A percentile compares a stretch with the other conserved stretches of the same genome.
phyloP scores from a whole-genome alignment of 768 basidiomycete genomes.

The Dendrothele bispora region DNA sequence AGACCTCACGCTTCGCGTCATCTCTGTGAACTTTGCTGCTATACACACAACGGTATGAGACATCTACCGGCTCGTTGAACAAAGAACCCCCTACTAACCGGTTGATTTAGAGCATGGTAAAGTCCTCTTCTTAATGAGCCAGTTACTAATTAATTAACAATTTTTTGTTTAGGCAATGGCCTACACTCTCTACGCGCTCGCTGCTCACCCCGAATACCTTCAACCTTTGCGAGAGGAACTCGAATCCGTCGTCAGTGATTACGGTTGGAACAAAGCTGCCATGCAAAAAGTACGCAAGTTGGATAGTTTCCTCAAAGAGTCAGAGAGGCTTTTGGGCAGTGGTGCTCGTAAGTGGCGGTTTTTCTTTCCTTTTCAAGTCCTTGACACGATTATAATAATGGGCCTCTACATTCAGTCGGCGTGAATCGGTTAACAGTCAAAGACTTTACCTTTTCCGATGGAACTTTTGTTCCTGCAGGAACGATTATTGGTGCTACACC shows the following conservation, averaged over 20 bases:
- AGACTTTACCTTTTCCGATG: conserved; percentile 29
- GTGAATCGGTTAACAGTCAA: conserved; percentile 20
- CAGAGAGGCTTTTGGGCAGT: conserved; percentile 31
- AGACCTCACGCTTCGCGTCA: conserved; percentile 33
- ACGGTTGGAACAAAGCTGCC: conserved; percentile 37
- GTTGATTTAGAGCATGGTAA: conserved; percentile 9
- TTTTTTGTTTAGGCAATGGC: conserved; percentile 31
- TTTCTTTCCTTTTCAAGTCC: neutral
- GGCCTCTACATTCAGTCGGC: conserved; percentile 13
- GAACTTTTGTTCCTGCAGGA: conserved; percentile 25
- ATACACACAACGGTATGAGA: conserved; percentile 44
- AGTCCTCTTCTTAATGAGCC: too few species aligned
- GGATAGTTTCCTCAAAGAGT: conserved; percentile 47
- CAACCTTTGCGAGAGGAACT: conserved; percentile 43
- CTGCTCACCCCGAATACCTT: conserved; percentile 30
- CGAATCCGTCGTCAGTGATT: conserved; percentile 30
- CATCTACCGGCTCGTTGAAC: neutral
- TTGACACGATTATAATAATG: neutral
- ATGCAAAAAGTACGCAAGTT: conserved; percentile 41
- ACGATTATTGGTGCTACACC: conserved; percentile 21
- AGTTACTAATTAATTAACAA: too few species aligned
- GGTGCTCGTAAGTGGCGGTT: conserved; percentile 21
- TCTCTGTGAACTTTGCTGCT: conserved; percentile 42
- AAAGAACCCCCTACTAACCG: neutral
- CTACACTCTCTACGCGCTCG: conserved; percentile 37